phyloP scores from a whole-genome alignment of 768 basidiomycete species.

The Russula sp. region DNA sequence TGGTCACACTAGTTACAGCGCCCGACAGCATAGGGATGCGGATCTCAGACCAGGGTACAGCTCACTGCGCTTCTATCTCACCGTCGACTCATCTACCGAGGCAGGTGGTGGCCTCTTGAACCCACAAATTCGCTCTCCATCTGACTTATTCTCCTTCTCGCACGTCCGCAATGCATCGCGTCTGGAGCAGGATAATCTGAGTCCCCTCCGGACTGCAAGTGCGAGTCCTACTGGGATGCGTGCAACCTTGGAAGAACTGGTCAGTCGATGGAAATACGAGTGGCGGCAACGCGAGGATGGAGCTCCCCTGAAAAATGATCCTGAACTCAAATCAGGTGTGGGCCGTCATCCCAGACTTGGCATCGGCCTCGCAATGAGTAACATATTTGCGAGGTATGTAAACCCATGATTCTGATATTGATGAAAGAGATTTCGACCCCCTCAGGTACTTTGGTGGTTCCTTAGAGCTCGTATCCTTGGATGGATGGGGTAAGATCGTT shows the following conservation, averaged over 20 bases:
- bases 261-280: constrained; percentile 41
- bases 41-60: constrained; percentile 81
- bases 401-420: background rate
- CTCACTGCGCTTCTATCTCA: background rate
- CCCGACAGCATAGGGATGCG: constrained; percentile 70
- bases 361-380: constrained; percentile 83
- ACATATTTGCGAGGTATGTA: constrained; percentile 75
- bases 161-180: constrained; percentile 71
- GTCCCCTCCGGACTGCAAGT: constrained; percentile 58
- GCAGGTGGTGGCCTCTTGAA: constrained; percentile 66
- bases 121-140: constrained; percentile 48
- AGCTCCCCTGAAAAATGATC: constrained; percentile 29
- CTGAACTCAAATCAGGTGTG: constrained; percentile 39
- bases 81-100: constrained; percentile 10
- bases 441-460: constrained; percentile 77
- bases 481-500: constrained; percentile 68
- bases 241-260: constrained; percentile 77
- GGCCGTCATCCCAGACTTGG: constrained; percentile 61
- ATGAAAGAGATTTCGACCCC: background rate
- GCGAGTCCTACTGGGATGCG: constrained; percentile 54
- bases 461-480: constrained; percentile 67
- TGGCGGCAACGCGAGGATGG: constrained; percentile 19
- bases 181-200: constrained; percentile 57
- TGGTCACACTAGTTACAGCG: constrained; percentile 68
- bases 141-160: constrained; percentile 86